Conservation (phyloP, 2,329 filamentous ascomycete species). For the Trichoderma endophyticum region DNA sequence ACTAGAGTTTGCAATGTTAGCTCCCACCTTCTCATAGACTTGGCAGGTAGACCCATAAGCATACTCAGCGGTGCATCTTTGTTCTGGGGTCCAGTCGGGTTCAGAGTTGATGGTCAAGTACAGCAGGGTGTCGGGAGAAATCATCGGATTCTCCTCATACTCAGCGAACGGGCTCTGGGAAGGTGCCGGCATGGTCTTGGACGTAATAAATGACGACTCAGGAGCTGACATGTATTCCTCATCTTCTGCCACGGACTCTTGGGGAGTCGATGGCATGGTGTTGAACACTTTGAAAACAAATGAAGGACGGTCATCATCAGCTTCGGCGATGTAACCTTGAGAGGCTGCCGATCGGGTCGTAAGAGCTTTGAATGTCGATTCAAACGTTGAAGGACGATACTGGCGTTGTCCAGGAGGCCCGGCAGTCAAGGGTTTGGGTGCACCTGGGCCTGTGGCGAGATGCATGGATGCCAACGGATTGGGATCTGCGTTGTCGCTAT, state of each 20-base stretch:
- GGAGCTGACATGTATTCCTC: constrained; percentile 31
- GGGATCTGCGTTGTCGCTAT: constrained; percentile 20
- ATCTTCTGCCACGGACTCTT: neutral
- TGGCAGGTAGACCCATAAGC: neutral
- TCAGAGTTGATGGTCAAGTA: constrained; percentile 7
- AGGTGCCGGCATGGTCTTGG: constrained; percentile 25
- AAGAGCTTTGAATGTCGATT: constrained; percentile 36
- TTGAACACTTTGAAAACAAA: neutral
- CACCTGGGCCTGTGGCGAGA: constrained; percentile 38
- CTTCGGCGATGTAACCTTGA: neutral
- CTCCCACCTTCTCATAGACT: neutral
- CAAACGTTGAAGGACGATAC: constrained; percentile 43
- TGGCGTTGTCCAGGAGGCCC: constrained; percentile 54
- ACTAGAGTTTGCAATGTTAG: neutral
- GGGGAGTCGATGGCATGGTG: neutral
- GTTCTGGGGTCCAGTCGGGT: neutral
- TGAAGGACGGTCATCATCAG: neutral
- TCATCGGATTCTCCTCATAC: neutral
- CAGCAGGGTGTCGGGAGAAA: neutral
- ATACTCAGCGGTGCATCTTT: neutral
- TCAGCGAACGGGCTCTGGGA: neutral
- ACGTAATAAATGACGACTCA: constrained; percentile 34
- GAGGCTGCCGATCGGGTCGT: constrained; percentile 25
- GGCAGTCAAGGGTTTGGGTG: constrained; percentile 51
- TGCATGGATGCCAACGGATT: constrained; percentile 21